A percentile compares a stretch with the other conserved stretches of the same genome.
Conservation (phyloP, 202 grass and related monocot species). For the Panicum virgatum region DNA sequence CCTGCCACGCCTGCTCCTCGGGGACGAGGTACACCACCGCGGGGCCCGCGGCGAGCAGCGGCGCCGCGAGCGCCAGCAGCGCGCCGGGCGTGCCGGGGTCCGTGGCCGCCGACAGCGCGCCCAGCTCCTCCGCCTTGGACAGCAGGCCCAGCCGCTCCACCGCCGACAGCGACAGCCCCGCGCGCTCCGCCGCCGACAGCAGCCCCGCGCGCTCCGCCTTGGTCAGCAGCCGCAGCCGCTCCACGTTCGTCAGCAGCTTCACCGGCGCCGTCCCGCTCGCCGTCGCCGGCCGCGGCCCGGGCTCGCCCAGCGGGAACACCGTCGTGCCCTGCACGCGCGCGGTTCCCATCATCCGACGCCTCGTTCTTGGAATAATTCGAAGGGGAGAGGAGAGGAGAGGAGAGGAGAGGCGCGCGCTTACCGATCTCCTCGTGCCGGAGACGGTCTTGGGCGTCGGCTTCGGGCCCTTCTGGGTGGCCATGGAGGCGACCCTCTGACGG, state of each 20-base stretch:
- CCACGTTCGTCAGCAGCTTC: slow-evolving; percentile 92
- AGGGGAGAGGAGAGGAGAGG: no score
- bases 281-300: slow-evolving; percentile 45
- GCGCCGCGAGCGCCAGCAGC: slow-evolving; percentile 58
- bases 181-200: slow-evolving; percentile 76
- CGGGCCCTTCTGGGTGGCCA: slow-evolving; percentile 39
- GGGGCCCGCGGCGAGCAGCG: slow-evolving; percentile 68
- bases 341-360: no score
- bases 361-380: no score
- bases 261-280: slow-evolving; percentile 43
- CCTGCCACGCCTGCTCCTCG: slow-evolving; percentile 82
- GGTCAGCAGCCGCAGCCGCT: slow-evolving; percentile 84
- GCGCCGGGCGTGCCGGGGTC: slow-evolving; percentile 64
- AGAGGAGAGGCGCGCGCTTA: slow-evolving; percentile 12
- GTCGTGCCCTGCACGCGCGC: slow-evolving; percentile 69
- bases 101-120: slow-evolving; percentile 75
- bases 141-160: slow-evolving; percentile 83
- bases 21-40: slow-evolving; percentile 76
- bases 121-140: slow-evolving; percentile 92
- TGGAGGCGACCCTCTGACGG: slow-evolving; percentile 34
- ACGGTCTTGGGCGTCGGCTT: slow-evolving; percentile 36
- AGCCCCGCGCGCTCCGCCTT: slow-evolving; percentile 92
- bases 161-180: slow-evolving; percentile 83
- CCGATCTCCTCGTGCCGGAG: slow-evolving; percentile 44
- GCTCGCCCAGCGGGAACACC: slow-evolving; percentile 80